Evolutionary conservation across 2,329 filamentous ascomycete species (phyloP), one percentile per base, ranked within the genome.

Genomic region (Nemania sp.): DNA sequence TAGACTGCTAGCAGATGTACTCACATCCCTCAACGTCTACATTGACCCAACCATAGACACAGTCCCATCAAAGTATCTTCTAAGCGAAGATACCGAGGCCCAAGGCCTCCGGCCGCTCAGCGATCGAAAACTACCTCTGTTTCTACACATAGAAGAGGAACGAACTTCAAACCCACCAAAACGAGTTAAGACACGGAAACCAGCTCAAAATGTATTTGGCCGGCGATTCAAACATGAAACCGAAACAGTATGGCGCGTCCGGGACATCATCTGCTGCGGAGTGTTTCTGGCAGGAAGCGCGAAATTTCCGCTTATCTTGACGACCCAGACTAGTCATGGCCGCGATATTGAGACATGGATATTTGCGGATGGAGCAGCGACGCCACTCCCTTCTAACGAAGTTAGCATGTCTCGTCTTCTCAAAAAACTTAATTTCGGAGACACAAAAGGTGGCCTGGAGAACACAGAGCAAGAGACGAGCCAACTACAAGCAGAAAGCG

Each of bases 11-110:
- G 81, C 82, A 38, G 82, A 82, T 24, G 81, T 82, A 2, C 77
- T 88, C 43, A 85, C 83, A 15, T 75, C 83, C n/a, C 78, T 88
- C n/a, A 83, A 84, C 47, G 78, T 82, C 10, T 82, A 84, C 67
- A 79, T 80, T 15, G 77, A 76, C 32, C 79, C 79, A 18, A 70
- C 77, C 22, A 77, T 79, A 11, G 73, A 81, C 18, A 80, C 75
- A 18, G 66, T 77, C 8, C 72, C 80, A 8, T 83, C 81, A 51
- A 81, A 81, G 15, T 88, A 88, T 73, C 78, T 88, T 22, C 80
- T 89, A 1, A 72, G 79, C 0, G 87, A 89, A 73, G 87, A 89
- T 62, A 67, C 51, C 5, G 76, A 79, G 61, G 74, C 75, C 8
- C 70, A 77, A 49, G 77, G 77, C 18, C 73, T 79, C 51, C 74